Evolutionary conservation across 208 protist species (phyloP).

Genomic region (Lotmaria passim): DNA sequence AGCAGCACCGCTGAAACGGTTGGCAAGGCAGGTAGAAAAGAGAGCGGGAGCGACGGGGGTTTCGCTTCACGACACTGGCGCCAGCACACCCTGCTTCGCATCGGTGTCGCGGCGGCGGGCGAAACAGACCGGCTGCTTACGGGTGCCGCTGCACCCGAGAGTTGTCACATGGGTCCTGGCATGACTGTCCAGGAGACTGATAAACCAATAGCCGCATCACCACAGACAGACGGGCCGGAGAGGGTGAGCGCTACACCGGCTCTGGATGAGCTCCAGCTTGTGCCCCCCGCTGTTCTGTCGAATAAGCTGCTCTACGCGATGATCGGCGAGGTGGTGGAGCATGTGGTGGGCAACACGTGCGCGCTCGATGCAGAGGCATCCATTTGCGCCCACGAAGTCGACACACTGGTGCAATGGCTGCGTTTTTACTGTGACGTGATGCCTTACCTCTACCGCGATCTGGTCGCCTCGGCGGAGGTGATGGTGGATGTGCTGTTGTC

Average conservation of each 20-base stretch:
- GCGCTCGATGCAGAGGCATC: not conserved
- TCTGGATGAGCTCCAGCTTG: slow-evolving; percentile 21
- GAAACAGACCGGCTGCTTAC: not conserved
- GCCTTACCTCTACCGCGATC: slow-evolving; percentile 40
- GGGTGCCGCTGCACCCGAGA: not conserved
- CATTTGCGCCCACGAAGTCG: slow-evolving; percentile 8
- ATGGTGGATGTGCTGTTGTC: slow-evolving; percentile 33
- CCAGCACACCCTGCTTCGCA: slow-evolving; percentile 16
- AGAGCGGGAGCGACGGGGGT: not conserved
- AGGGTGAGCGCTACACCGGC: slow-evolving; percentile 5
- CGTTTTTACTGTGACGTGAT: slow-evolving; percentile 33
- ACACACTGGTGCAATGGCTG: slow-evolving; percentile 32
- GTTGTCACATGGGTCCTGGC: no score
- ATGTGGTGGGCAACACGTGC: slow-evolving; percentile 5
- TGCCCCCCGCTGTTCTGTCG: slow-evolving; percentile 16
- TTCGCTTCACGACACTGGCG: slow-evolving; percentile 28
- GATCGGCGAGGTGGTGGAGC: slow-evolving; percentile 27
- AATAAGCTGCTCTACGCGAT: slow-evolving; percentile 34
- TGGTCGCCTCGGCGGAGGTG: slow-evolving; percentile 36
- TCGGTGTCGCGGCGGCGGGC: slow-evolving; percentile 6
- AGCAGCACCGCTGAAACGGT: not conserved
- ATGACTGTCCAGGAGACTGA: no score
- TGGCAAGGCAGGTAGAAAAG: not conserved
- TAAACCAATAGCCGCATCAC: no score
- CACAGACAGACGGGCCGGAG: not conserved